A percentile compares a stretch with the other conserved stretches of the same genome.
Evolutionary conservation across 331 rosid genomes (phyloP).

Genomic region (Telfairia occidentalis): DNA sequence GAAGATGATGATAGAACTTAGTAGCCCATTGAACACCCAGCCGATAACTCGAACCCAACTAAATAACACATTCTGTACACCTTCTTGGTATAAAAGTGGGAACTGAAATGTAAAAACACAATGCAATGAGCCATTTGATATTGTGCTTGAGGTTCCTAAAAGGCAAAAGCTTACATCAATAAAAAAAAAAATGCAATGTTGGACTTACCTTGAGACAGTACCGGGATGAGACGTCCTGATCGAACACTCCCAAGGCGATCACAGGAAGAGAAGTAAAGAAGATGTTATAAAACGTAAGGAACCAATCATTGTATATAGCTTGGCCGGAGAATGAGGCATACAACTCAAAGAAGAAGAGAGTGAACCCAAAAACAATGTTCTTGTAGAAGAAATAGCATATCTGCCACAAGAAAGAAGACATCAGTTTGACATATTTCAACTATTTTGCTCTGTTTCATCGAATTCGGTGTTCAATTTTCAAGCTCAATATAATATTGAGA

Average conservation of each 20-base stretch:
- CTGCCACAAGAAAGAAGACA: slow-evolving; percentile 38
- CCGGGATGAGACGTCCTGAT: slow-evolving; percentile 74
- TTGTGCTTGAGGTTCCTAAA: neutral
- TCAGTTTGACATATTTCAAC: slow-evolving; percentile 5
- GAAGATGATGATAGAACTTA: slow-evolving; percentile 51
- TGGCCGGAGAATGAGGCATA: slow-evolving; percentile 86
- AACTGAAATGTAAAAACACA: slow-evolving; percentile 43
- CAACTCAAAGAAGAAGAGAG: slow-evolving; percentile 65
- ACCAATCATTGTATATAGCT: slow-evolving; percentile 91
- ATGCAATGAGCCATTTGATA: slow-evolving; percentile 7
- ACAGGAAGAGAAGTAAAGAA: slow-evolving; percentile 98
- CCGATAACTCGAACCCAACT: slow-evolving; percentile 70
- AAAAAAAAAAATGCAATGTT: neutral
- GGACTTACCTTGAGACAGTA: slow-evolving; percentile 66
- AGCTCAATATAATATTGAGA: neutral
- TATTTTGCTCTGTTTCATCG: neutral
- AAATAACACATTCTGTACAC: slow-evolving; percentile 67
- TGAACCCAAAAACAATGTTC: slow-evolving; percentile 79
- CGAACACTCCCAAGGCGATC: slow-evolving; percentile 88
- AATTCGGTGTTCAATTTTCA: neutral
- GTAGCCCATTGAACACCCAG: slow-evolving; percentile 56
- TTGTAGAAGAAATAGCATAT: slow-evolving; percentile 98
- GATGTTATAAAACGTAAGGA: slow-evolving; percentile 56
- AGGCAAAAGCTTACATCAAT: neutral
- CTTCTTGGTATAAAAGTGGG: slow-evolving; percentile 91